Percentiles rank a stretch among this genome's conserved stretches.
Evolutionary conservation across 73 alveolate species (phyloP).

Genomic region (Tetrahymena malaccensis): DNA sequence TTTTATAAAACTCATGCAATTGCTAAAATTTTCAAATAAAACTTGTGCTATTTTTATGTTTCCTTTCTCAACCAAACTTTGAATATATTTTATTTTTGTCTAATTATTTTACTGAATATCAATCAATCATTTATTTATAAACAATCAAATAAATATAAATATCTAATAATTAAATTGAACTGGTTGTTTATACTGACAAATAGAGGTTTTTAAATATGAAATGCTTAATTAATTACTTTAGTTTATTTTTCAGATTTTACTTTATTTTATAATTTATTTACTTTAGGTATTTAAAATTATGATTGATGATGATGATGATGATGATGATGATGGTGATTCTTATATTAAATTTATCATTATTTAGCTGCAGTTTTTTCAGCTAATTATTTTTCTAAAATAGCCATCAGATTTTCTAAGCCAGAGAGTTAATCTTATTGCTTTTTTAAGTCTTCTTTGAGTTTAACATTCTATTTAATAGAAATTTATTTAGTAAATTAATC

Average conservation of each 20-base stretch:
- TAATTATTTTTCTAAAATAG: not conserved
- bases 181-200: not conserved
- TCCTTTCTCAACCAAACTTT: too few relatives aligned
- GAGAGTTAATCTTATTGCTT: not conserved
- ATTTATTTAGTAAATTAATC: not conserved
- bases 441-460: not conserved
- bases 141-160: too few relatives aligned
- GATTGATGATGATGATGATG: too few relatives aligned
- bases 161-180: too few relatives aligned
- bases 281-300: not conserved
- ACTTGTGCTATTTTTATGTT: too few relatives aligned
- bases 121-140: too few relatives aligned
- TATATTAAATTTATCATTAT: not conserved
- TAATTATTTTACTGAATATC: too few relatives aligned
- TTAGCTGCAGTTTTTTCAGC: not conserved
- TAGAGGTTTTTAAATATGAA: not conserved
- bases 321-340: too few relatives aligned
- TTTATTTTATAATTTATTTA: not conserved
- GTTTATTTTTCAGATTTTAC: not conserved
- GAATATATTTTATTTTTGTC: too few relatives aligned
- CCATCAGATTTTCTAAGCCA: not conserved
- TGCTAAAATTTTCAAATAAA: too few relatives aligned
- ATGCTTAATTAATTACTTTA: too few relatives aligned
- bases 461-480: not conserved
- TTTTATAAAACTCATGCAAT: too few relatives aligned